phyloP scores from a whole-genome alignment of 192 early-diverging fungal genomes.

The Umbelopsis sp. region DNA sequence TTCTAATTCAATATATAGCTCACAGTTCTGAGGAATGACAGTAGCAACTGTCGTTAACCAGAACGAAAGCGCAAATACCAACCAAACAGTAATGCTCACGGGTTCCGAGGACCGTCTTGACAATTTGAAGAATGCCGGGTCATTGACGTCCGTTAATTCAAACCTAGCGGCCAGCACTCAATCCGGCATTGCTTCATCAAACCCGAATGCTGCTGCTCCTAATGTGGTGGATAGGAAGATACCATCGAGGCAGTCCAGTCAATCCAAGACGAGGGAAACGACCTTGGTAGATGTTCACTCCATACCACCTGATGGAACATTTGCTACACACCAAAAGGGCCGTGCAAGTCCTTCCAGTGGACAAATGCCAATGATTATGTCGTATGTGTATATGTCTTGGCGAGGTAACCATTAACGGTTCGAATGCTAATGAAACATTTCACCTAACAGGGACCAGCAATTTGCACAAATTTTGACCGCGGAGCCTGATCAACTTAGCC shows the following conservation, averaged over 20 bases:
- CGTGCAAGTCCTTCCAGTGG: too few relatives aligned
- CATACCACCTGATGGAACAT: not conserved
- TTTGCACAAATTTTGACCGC: not conserved
- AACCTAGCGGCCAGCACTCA: not conserved
- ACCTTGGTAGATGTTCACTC: not conserved
- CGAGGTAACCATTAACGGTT: not conserved
- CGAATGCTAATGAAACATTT: not conserved
- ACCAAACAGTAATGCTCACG: not conserved
- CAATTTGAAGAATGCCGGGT: not conserved
- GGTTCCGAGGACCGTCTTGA: not conserved
- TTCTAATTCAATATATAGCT: not conserved
- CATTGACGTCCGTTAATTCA: not conserved
- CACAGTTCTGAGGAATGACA: not conserved
- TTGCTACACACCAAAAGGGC: not conserved
- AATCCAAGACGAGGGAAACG: not conserved
- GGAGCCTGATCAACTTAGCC: not conserved
- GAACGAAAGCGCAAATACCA: not conserved
- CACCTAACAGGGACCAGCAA: not conserved
- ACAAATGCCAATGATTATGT: not conserved
- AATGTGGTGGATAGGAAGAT: slow-evolving; percentile 7
- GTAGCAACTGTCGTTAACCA: not conserved
- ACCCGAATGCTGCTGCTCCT: not conserved
- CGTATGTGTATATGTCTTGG: not conserved
- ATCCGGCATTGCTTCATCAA: not conserved
- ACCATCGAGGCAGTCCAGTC: not conserved